phyloP scores from a whole-genome alignment of 495 filamentous ascomycete genomes.

The Bacidia rubella region DNA sequence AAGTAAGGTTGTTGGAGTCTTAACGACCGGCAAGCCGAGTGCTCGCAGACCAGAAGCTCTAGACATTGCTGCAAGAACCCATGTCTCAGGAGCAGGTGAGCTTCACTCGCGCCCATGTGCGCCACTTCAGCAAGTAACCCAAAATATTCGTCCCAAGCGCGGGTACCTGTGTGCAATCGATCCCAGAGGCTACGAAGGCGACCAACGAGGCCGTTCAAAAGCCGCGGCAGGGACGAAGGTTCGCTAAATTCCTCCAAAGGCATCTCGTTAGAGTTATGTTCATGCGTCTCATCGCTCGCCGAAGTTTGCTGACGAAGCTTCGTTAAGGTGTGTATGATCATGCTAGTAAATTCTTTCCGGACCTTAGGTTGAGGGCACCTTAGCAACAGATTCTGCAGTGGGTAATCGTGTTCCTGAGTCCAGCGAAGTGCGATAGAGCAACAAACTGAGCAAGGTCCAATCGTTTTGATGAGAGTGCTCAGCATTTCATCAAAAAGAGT shows the following conservation, averaged over 20 bases:
- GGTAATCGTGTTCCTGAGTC: conserved; percentile 38
- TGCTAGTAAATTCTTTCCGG: conserved; percentile 40
- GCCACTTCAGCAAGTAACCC: conserved; percentile 49
- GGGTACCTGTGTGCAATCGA: conserved; percentile 38
- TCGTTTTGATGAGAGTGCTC: conserved; percentile 36
- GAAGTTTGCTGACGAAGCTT: conserved; percentile 32
- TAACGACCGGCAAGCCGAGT: conserved; percentile 35
- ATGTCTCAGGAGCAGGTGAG: conserved; percentile 38
- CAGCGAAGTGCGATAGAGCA: conserved; percentile 50
- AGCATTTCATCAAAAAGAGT: conserved; percentile 47
- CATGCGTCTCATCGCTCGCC: not conserved
- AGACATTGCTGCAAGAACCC: conserved; percentile 44
- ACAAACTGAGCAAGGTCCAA: conserved; percentile 42
- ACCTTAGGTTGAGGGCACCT: conserved; percentile 47
- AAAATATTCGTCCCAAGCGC: conserved; percentile 75
- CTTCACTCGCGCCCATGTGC: conserved; percentile 39
- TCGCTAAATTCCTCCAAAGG: conserved; percentile 14
- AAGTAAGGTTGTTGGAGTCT: conserved; percentile 38
- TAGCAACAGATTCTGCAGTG: conserved; percentile 53
- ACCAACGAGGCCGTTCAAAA: conserved; percentile 42
- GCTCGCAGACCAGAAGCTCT: conserved; percentile 50
- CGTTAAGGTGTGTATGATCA: conserved; percentile 42
- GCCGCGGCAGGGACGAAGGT: conserved; percentile 8
- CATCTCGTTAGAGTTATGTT: conserved; percentile 19
- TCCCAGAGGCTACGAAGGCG: conserved; percentile 40